Evolutionary conservation across 1,139 yeast species (phyloP), one percentile per base, ranked within the genome.

Genomic region (Blastobotrys malaysiensis): DNA sequence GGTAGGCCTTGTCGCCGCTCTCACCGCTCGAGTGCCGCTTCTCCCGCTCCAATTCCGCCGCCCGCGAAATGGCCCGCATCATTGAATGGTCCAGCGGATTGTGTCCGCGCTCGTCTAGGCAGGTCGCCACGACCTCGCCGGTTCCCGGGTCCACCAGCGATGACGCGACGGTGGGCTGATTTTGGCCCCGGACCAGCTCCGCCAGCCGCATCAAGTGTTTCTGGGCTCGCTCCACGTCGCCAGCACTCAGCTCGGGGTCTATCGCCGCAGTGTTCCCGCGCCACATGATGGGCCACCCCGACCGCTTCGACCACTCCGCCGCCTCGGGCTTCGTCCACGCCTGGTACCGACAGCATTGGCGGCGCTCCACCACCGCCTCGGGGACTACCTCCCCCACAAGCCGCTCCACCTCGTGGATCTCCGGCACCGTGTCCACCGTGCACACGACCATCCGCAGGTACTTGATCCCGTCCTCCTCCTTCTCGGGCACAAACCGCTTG

Each of bases 271-370:
- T 95, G 64, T 91, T 88, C 0, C 98, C 98, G 61, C 90, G 84
- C 98, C 98, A 93, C 36, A 89, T 77, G 56, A 88, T 72, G 0
- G 98, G 98, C 99, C 99, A 93, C 4, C 65, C 64, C 59, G 79
- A 80, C 36, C 68, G 59, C 1, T 66, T 58, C 1, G 91, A 78
- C 97, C 97, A 90, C 47, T 74, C 73, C 0, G 69, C 59, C 7
- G 86, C 78, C 14, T 81, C 69, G 21, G 84, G 89, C 63, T 84
- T 86, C 1, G 88, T 82, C 5, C 77, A 70, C 0, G 95, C 91
- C 21, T 78, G 77, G 55, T 73, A 73, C 43, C 63, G 62, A 0
- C 93, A 87, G 1, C 84, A 78, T 1, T 64, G 59, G 9, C 64
- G 57, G 6, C 55, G 56, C 9, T 63, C 68, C n/a, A 59, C 59